Base-by-base conservation (phyloP, 1,284 basidiomycete species). In the Trametes pubescens region DNA sequence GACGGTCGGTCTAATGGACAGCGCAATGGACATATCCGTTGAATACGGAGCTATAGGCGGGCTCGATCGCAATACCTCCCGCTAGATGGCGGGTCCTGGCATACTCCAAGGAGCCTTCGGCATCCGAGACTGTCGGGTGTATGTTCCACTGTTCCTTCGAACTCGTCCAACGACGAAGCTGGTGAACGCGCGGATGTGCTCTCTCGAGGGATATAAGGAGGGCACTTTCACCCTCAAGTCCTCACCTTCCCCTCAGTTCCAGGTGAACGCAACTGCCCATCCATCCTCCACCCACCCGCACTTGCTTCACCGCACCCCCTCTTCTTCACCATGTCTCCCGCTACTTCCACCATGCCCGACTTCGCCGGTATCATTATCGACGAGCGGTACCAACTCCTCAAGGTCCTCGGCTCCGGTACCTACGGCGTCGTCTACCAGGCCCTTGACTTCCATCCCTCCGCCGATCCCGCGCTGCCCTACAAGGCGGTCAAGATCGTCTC, bases 401-500 rank as follows among this genome's bases (percentile, higher is more conserved):
- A 66, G 46, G 43, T 71, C 64, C 69, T 79, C 54, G 76, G 78
- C 32, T 53, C 70, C 37, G 78, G 78, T 26, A 69, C 75, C 22
- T 77, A 72, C 58, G 78, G 77, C 32, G 73, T 73, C 32, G 76
- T 78, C 55, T 78, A 78, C 66, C 68, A 69, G 26, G 77, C 75
- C 5, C 34, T 71, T 49, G 75, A 78, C 61, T 64, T 68, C 46
- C 53, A 63, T 65, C 67, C 51, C 53, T 46, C 56, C 32, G 44
- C 59, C 34, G 61, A 52, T 24, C 57, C 57, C 14, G 48, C 58
- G 22, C 35, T 61, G 49, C 40, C 52, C 38, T 48, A 64, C 52
- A 57, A 66, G n/a, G 75, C 75, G 48, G 67, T 76, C 54, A 76
- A 76, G 60, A 65, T 76, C 65, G 51, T 75, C 65, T 55, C 54